Evolutionary conservation across 345 rosid species (phyloP).

Genomic region (Citrus maxima): DNA sequence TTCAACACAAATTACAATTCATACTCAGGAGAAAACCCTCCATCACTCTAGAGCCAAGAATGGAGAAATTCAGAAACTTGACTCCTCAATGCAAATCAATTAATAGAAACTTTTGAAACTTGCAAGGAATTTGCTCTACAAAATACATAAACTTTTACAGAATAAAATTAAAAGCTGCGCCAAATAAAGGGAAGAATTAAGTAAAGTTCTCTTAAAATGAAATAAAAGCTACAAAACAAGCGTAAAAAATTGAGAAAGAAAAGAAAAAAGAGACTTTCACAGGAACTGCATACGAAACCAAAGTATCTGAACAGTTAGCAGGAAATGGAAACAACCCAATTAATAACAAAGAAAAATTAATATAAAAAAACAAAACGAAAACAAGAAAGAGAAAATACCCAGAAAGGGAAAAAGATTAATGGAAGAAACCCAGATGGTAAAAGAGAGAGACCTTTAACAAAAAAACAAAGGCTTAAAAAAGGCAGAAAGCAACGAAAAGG

Average conservation of each 20-base stretch:
- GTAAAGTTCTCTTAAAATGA: not conserved
- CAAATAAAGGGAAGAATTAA: not conserved
- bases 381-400: slow-evolving; percentile 12
- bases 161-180: slow-evolving; percentile 13
- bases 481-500: slow-evolving; percentile 1
- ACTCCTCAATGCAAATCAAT: not conserved
- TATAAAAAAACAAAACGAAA: slow-evolving; percentile 1
- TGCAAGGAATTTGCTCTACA: not conserved
- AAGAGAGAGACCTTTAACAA: slow-evolving; percentile 28
- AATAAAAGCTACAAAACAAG: not conserved
- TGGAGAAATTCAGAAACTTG: not conserved
- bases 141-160: not conserved
- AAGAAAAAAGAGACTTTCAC: not conserved
- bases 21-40: not conserved
- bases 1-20: not conserved
- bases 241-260: not conserved
- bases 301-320: slow-evolving; percentile 9
- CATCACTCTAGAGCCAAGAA: slow-evolving; percentile 8
- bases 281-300: slow-evolving; percentile 7
- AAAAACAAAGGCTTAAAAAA: not conserved
- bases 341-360: slow-evolving; percentile 18
- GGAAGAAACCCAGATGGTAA: slow-evolving; percentile 23
- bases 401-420: slow-evolving; percentile 5
- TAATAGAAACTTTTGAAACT: not conserved
- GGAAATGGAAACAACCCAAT: slow-evolving; percentile 24